Percentiles rank a stretch among this genome's conserved stretches.
These are phyloP conservation scores for Rhynchospora tenuis DNA, from an alignment of 176 grass and related monocot species.

Conservation along the genomic window DNA sequence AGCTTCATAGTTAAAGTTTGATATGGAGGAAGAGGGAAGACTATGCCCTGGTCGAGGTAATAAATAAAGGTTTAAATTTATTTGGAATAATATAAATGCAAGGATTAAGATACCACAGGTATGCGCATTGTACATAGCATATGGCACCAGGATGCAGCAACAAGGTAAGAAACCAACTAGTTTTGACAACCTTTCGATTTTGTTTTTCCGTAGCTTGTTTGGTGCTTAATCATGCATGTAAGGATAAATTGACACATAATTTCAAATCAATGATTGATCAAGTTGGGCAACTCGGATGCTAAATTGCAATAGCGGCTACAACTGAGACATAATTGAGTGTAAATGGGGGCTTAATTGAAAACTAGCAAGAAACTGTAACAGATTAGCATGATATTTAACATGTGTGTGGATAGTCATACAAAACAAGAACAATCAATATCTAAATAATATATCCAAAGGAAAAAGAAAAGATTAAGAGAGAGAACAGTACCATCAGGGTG, in stretches of 20 bases:
- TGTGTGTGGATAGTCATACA: background rate
- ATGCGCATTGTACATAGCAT: background rate
- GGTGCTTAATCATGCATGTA: background rate
- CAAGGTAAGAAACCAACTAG: background rate
- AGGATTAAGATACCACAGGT: background rate
- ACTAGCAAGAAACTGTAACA: background rate
- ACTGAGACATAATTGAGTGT: background rate
- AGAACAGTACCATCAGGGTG: conserved; percentile 68
- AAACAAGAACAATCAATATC: background rate
- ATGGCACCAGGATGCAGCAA: background rate
- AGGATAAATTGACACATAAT: background rate
- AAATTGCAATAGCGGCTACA: background rate
- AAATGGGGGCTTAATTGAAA: background rate
- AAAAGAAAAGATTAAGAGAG: conserved; percentile 7
- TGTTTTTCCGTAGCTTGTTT: background rate
- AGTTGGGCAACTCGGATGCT: background rate
- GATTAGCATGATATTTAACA: background rate
- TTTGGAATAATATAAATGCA: background rate
- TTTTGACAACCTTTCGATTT: background rate
- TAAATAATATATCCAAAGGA: background rate
- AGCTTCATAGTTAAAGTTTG: background rate
- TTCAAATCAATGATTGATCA: conserved; percentile 1
- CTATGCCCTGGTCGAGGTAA: background rate
- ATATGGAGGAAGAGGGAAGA: background rate
- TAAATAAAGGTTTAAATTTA: background rate